Evolutionary conservation across 2,329 filamentous ascomycete genomes (phyloP).

Genomic region (Penicillium janthinellum): DNA sequence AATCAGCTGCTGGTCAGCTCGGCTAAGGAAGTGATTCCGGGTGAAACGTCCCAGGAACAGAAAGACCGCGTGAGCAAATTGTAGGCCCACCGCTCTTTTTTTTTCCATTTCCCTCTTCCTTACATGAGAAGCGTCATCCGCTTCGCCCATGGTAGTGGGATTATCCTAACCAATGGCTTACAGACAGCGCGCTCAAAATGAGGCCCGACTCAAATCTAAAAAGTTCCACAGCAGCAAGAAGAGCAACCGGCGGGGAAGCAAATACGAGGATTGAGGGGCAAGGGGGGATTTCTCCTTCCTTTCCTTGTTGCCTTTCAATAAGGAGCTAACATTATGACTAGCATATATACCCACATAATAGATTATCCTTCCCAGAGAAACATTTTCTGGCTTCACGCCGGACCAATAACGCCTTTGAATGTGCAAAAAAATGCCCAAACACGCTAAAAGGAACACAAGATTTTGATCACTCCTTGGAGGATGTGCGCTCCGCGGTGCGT

Average conservation of each 20-base stretch:
- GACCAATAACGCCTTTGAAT: constrained; percentile 30
- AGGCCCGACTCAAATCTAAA: constrained; percentile 59
- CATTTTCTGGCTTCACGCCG: constrained; percentile 22
- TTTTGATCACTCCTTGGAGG: constrained; percentile 25
- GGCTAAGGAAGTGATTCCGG: constrained; percentile 56
- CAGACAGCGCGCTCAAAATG: constrained; percentile 61
- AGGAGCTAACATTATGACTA: constrained; percentile 1
- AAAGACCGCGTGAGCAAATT: constrained; percentile 56
- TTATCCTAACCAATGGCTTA: constrained; percentile 19
- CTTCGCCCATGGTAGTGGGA: not conserved
- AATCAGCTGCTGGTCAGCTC: constrained; percentile 56
- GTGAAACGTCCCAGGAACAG: constrained; percentile 62
- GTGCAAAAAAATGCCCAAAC: constrained; percentile 6
- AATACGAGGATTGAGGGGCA: constrained; percentile 39
- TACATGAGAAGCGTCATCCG: not conserved
- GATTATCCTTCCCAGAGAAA: constrained; percentile 1
- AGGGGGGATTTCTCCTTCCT: not conserved
- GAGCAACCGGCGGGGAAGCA: constrained; percentile 51
- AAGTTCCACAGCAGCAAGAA: constrained; percentile 66
- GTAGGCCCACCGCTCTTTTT: constrained; percentile 37
- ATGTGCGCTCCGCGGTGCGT: constrained; percentile 35
- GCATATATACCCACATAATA: constrained; percentile 2
- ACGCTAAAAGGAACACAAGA: constrained; percentile 6
- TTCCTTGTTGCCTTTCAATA: too few species aligned
- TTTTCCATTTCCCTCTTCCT: not conserved